These are phyloP conservation scores for Phanerodontia chrysosporium DNA, from an alignment of 768 basidiomycete genomes.

Conservation along the genomic window DNA sequence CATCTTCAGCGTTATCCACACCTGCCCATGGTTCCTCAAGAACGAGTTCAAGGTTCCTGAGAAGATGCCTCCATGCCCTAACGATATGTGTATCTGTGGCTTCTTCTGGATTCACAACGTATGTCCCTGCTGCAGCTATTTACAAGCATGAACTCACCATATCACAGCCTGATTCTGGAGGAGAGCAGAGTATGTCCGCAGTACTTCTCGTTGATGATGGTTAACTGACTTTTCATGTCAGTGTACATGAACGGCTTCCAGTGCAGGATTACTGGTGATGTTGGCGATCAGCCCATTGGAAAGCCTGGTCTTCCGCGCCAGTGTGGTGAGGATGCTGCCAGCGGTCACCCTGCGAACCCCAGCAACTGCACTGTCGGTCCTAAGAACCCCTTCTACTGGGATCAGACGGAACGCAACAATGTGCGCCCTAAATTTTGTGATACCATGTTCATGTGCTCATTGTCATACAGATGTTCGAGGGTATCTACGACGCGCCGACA, in stretches of 20 bases:
- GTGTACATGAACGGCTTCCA: slow-evolving; percentile 77
- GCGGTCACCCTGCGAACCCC: slow-evolving; percentile 40
- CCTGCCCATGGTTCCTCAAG: slow-evolving; percentile 61
- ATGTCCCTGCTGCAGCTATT: background rate
- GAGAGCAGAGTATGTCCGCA: slow-evolving; percentile 30
- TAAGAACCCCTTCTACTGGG: slow-evolving; percentile 70
- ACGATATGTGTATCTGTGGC: slow-evolving; percentile 56
- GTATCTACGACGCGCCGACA: slow-evolving; percentile 52
- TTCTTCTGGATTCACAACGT: slow-evolving; percentile 65
- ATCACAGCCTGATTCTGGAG: slow-evolving; percentile 26
- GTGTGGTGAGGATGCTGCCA: slow-evolving; percentile 55
- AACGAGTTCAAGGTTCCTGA: slow-evolving; percentile 59
- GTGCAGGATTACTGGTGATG: slow-evolving; percentile 55
- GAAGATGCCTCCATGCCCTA: slow-evolving; percentile 58
- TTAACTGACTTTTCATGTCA: background rate
- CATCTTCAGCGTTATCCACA: slow-evolving; percentile 64
- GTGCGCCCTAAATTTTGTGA: slow-evolving; percentile 30
- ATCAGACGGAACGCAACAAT: slow-evolving; percentile 57
- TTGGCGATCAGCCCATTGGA: slow-evolving; percentile 47
- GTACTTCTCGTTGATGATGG: background rate
- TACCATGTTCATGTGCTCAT: background rate
- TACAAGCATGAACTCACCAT: background rate
- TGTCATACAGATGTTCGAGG: slow-evolving; percentile 29
- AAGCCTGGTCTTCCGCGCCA: slow-evolving; percentile 58
- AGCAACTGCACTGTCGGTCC: slow-evolving; percentile 73